Base-by-base conservation (phyloP, 345 rosid genomes). In the Noccaea bulbosa region DNA sequence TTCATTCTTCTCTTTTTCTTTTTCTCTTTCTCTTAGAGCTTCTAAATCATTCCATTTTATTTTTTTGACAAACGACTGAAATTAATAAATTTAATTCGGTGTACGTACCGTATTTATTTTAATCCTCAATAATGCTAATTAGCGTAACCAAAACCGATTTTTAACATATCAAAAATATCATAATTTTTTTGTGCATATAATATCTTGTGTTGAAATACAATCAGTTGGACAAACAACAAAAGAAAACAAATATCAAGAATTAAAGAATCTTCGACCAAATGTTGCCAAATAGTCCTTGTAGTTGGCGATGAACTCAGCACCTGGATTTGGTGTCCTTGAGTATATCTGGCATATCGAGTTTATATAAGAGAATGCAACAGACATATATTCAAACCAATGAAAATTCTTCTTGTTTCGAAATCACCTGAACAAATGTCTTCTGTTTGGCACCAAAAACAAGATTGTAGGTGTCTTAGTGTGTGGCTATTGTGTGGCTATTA, bases 361-460 rank as follows among this genome's bases (percentile, higher is more conserved):
- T 56, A 39, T 17, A 46, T 8, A 65, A 56, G 5, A 65, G 24
- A 5, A 2, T n/a, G 76, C 57, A 4, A 54, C 54, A 53, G 1
- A 17, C 20, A 17, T 17, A 17, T 37, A 14, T 6, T 65, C 41
- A 61, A 63, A 16, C 8, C 7, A 41, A 34, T 10, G 43, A 37
- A 32, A 17, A 17, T 17, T 17, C 20, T 38, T 53, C 5, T 45
- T 45, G 54, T 64, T 3, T 35, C 14, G 38, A 65, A 33, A 56
- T 80, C 80, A 92, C 98, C 98, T 93, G 98, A 62, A 93, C 37
- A 76, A 93, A 93, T 59, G 94, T 64, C 43, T 9, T 82, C 68
- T 86, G 94, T 81, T 88, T 93, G 15, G 98, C 85, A 5, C 98
- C 98, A 1, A 96, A 93, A 65, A 93, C 98, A 62, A 93, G 97